A percentile compares a stretch with the other conserved stretches of the same genome.
Conservation (phyloP, 257 asterid species). For the Eustoma russellianum region DNA sequence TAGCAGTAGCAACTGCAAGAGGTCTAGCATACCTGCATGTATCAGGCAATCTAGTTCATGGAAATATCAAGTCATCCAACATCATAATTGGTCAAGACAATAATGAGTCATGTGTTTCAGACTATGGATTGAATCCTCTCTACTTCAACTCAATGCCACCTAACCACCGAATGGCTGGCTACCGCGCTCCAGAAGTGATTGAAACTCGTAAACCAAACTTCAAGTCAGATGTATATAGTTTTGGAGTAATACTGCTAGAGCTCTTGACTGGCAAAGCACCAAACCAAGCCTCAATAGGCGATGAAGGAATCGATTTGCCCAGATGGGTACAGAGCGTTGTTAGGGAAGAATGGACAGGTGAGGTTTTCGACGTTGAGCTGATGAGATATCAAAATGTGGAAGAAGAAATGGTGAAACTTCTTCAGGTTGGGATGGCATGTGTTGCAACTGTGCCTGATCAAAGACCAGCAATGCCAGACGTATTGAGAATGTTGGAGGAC, state of each 20-base stretch:
- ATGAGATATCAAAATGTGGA: conserved; percentile 90
- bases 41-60: conserved; percentile 62
- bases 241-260: conserved; percentile 72
- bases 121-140: conserved; percentile 71
- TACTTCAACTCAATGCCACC: conserved; percentile 52
- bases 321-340: conserved; percentile 98
- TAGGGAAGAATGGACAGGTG: conserved; percentile 97
- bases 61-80: conserved; percentile 94
- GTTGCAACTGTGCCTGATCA: conserved; percentile 76
- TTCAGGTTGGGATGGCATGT: conserved; percentile 92
- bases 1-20: conserved; percentile 69
- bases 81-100: conserved; percentile 68
- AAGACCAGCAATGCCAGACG: conserved; percentile 70
- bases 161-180: conserved; percentile 82
- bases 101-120: conserved; percentile 57
- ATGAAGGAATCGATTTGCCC: conserved; percentile 90
- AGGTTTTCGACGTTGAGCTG: conserved; percentile 87
- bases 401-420: conserved; percentile 97
- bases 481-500: conserved; percentile 75
- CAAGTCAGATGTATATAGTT: conserved; percentile 83
- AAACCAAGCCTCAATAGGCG: conserved; percentile 86
- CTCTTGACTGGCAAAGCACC: conserved; percentile 91
- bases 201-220: conserved; percentile 72
- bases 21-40: conserved; percentile 75
- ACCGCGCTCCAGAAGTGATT: conserved; percentile 88